These are phyloP conservation scores for Nicotiana undulata DNA, from an alignment of 257 asterid species.

Conservation along the genomic window DNA sequence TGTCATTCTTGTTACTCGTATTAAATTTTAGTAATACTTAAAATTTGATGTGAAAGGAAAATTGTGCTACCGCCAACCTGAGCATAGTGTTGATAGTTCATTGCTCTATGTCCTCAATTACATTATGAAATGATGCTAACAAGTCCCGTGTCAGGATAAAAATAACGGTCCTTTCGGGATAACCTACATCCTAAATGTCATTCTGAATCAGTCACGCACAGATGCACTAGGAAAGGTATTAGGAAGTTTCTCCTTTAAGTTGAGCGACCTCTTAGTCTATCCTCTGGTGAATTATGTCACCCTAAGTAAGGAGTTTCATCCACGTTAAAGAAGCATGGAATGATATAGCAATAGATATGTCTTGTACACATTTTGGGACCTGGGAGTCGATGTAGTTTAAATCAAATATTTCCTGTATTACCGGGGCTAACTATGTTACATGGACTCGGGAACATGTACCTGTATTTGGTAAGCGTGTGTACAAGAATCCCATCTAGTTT, in stretches of 20 bases:
- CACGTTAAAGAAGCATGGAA: not conserved
- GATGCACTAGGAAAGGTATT: not conserved
- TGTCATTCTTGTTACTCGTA: not conserved
- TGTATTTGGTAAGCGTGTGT: not conserved
- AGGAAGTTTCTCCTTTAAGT: not conserved
- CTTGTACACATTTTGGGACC: not conserved
- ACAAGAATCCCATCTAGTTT: not conserved
- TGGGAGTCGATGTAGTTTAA: not conserved
- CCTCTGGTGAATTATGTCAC: not conserved
- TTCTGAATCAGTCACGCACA: not conserved
- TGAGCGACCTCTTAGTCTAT: not conserved
- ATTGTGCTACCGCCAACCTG: not conserved
- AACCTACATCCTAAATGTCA: not conserved
- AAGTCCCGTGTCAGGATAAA: not conserved
- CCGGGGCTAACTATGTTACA: not conserved
- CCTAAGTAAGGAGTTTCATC: not conserved
- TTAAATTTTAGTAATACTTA: not conserved
- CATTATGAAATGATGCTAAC: not conserved
- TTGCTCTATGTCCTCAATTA: not conserved
- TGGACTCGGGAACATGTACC: not conserved
- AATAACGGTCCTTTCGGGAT: not conserved
- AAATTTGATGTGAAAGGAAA: not conserved
- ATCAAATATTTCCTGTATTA: not conserved
- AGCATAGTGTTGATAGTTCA: not conserved
- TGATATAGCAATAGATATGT: not conserved